Conservation (phyloP, 805 yeast species). For the Metschnikowia reukaufii region DNA sequence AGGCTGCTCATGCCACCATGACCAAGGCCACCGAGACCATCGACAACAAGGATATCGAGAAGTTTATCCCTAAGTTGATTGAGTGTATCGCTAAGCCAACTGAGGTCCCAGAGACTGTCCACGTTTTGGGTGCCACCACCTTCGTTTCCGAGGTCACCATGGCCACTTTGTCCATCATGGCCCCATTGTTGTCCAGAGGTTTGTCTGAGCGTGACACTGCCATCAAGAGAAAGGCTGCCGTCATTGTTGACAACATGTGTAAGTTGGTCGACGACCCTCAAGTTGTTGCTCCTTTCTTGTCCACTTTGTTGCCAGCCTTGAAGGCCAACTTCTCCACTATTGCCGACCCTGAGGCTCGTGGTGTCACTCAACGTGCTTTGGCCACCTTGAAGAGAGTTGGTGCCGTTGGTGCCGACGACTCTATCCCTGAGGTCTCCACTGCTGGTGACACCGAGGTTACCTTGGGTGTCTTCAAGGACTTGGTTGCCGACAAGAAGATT, state of each 20-base stretch:
- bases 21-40: conserved; percentile 96
- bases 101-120: conserved; percentile 98
- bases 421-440: conserved; percentile 94
- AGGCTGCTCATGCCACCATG: conserved; percentile 94
- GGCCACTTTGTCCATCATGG: conserved; percentile 99
- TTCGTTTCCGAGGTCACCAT: conserved; percentile 99
- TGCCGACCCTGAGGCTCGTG: conserved; percentile 99
- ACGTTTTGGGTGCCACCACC: conserved; percentile 98
- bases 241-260: conserved; percentile 99
- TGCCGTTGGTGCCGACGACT: conserved; percentile 87
- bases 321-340: conserved; percentile 91
- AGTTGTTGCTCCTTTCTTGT: conserved; percentile 99
- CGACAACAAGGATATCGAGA: conserved; percentile 99
- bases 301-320: conserved; percentile 92
- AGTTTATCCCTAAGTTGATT: conserved; percentile 97
- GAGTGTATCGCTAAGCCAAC: conserved; percentile 96
- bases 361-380: conserved; percentile 95
- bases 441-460: conserved; percentile 97
- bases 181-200: conserved; percentile 98
- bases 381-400: conserved; percentile 98
- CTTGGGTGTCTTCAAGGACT: conserved; percentile 72
- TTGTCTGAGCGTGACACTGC: conserved; percentile 99
- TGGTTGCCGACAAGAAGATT: conserved; percentile 65
- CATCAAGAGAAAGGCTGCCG: conserved; percentile 99
- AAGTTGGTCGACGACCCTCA: conserved; percentile 99